Evolutionary conservation across 192 early-diverging fungal genomes (phyloP).

Genomic region (Entomortierella lignicola): DNA sequence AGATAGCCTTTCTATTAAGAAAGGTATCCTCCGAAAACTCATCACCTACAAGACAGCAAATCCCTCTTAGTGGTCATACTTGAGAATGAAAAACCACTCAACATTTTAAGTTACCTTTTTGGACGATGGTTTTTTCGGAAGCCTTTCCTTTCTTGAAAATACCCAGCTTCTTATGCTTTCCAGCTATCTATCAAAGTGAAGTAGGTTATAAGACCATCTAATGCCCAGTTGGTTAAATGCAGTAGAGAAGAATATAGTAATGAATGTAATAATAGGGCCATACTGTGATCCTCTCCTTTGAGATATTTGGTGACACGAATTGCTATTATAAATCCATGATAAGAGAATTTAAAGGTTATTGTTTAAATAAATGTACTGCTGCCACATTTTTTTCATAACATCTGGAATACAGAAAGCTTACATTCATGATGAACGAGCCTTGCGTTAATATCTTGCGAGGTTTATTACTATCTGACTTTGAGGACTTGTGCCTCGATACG

Average conservation of each 20-base stretch:
- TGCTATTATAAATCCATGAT: too few species aligned
- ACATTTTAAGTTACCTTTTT: constrained; percentile 3
- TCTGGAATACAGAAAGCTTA: constrained; percentile 6
- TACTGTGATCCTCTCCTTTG: constrained; percentile 40
- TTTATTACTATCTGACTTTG: constrained; percentile 38
- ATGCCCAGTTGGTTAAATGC: too few species aligned
- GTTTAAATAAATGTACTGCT: too few species aligned
- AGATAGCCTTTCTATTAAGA: neutral
- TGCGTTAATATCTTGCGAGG: constrained; percentile 39
- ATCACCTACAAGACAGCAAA: neutral
- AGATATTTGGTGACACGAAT: constrained; percentile 24
- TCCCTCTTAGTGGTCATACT: too few species aligned
- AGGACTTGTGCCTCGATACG: neutral
- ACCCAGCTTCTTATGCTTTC: neutral
- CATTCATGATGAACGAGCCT: constrained; percentile 35
- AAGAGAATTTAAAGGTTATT: too few species aligned
- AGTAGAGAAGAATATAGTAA: too few species aligned
- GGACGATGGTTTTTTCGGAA: constrained; percentile 14
- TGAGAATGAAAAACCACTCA: too few species aligned
- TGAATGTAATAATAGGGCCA: neutral
- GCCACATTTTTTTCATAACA: too few species aligned
- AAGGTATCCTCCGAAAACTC: constrained; percentile 38
- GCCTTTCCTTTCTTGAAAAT: constrained; percentile 48
- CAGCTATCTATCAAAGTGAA: constrained; percentile 13
- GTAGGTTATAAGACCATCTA: too few species aligned